Evolutionary conservation across 768 basidiomycete species (phyloP).

Genomic region (Leccinellum luteum): DNA sequence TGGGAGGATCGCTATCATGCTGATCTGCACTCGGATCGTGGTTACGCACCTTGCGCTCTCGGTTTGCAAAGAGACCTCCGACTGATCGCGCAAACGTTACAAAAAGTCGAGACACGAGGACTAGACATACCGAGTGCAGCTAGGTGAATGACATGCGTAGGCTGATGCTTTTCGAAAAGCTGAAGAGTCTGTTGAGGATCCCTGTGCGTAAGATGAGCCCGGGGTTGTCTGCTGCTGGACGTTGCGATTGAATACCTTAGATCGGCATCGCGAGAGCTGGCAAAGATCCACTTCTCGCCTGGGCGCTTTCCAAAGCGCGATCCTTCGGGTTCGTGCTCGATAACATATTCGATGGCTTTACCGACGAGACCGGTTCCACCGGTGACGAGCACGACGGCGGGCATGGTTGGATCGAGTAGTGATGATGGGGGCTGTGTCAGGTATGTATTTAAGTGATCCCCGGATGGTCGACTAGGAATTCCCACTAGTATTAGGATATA

Average conservation of each 20-base stretch:
- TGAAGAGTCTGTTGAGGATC: conserved; percentile 64
- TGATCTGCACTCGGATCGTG: background rate
- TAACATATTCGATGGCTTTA: conserved; percentile 74
- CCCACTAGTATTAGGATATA: conserved; percentile 10
- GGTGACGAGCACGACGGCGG: conserved; percentile 69
- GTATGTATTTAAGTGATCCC: background rate
- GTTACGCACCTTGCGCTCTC: conserved; percentile 77
- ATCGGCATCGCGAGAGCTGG: conserved; percentile 77
- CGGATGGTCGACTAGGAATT: conserved; percentile 2
- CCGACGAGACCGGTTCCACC: conserved; percentile 88
- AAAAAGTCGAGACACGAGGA: background rate
- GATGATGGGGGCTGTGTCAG: background rate
- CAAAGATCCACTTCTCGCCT: conserved; percentile 87
- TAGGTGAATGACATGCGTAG: conserved; percentile 95
- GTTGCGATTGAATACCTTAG: conserved; percentile 55
- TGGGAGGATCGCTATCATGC: background rate
- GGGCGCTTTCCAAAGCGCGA: conserved; percentile 73
- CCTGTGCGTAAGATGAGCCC: conserved; percentile 39
- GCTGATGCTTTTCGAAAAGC: conserved; percentile 88
- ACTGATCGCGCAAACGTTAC: conserved; percentile 45
- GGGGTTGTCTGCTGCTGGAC: background rate
- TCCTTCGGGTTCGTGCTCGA: conserved; percentile 74
- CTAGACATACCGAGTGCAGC: conserved; percentile 77
- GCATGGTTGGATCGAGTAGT: conserved; percentile 26
- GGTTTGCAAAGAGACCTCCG: conserved; percentile 93